phyloP scores from a whole-genome alignment of 1,284 basidiomycete species.

The Rugosomyces carneus region DNA sequence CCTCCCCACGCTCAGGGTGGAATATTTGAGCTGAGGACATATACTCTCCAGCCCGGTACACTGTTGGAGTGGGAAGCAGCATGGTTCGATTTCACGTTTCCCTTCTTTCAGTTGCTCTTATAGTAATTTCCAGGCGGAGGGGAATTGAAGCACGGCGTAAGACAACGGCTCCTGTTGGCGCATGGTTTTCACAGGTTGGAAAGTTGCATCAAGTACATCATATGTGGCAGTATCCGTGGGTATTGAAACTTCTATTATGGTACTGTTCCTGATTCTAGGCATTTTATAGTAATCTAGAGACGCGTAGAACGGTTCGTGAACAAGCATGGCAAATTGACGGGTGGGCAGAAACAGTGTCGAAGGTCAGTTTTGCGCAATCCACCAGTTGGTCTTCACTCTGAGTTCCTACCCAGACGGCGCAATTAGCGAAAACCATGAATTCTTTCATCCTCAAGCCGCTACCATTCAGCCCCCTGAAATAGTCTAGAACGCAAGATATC shows the following conservation, averaged over 20 bases:
- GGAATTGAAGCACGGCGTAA: slow-evolving; percentile 85
- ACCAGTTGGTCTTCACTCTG: slow-evolving; percentile 4
- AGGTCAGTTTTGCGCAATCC: slow-evolving; percentile 42
- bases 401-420: slow-evolving; percentile 54
- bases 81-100: slow-evolving; percentile 50
- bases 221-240: slow-evolving; percentile 87
- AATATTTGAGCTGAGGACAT: slow-evolving; percentile 86
- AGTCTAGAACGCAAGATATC: too few relatives aligned
- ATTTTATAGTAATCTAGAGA: slow-evolving; percentile 60
- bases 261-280: slow-evolving; percentile 3
- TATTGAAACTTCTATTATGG: neutral
- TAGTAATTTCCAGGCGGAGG: slow-evolving; percentile 49
- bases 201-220: slow-evolving; percentile 88
- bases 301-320: slow-evolving; percentile 77
- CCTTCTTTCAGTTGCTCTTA: slow-evolving; percentile 8
- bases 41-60: slow-evolving; percentile 79
- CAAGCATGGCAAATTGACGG: slow-evolving; percentile 89
- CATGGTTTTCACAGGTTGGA: slow-evolving; percentile 93
- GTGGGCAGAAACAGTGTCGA: slow-evolving; percentile 91
- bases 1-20: slow-evolving; percentile 84
- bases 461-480: slow-evolving; percentile 78
- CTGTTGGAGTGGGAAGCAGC: slow-evolving; percentile 90
- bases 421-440: slow-evolving; percentile 75
- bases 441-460: slow-evolving; percentile 69
- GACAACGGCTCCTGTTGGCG: slow-evolving; percentile 82